A percentile compares a stretch with the other conserved stretches of the same genome.
These are phyloP conservation scores for Cyclotella cryptica DNA, from an alignment of 108 stramenopile genomes.

Conservation along the genomic window DNA sequence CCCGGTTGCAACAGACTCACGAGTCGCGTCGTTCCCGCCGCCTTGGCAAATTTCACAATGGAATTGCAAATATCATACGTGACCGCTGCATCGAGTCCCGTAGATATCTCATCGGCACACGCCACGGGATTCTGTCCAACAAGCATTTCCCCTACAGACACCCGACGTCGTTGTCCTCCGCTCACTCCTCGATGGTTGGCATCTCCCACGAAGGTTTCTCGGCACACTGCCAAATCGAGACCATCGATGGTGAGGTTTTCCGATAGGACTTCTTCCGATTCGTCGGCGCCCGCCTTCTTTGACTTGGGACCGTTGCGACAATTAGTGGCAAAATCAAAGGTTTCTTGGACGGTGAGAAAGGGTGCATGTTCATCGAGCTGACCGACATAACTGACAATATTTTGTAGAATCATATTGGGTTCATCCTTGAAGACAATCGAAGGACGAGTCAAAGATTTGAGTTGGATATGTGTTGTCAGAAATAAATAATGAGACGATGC, in stretches of 20 bases:
- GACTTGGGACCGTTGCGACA: constrained; percentile 50
- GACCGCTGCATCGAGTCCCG: constrained; percentile 84
- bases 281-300: constrained; percentile 1
- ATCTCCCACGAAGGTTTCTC: constrained; percentile 88
- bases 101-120: constrained; percentile 90
- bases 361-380: constrained; percentile 79
- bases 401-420: constrained; percentile 47
- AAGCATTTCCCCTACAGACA: constrained; percentile 91
- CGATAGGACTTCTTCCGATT: constrained; percentile 23
- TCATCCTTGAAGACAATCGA: constrained; percentile 41
- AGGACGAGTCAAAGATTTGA: not conserved
- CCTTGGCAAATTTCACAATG: constrained; percentile 54
- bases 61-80: constrained; percentile 70
- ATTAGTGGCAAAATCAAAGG: constrained; percentile 78
- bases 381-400: constrained; percentile 61
- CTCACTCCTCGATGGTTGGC: constrained; percentile 78
- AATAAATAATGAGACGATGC: too few species aligned
- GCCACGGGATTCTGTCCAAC: constrained; percentile 64
- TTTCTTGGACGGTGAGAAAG: constrained; percentile 77
- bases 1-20: constrained; percentile 93
- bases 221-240: constrained; percentile 69
- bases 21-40: constrained; percentile 62
- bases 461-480: not conserved
- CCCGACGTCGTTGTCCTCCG: constrained; percentile 79
- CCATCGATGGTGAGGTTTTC: constrained; percentile 64